Base-by-base conservation (phyloP, 2,329 filamentous ascomycete genomes). In the Hypoxylon sp. region DNA sequence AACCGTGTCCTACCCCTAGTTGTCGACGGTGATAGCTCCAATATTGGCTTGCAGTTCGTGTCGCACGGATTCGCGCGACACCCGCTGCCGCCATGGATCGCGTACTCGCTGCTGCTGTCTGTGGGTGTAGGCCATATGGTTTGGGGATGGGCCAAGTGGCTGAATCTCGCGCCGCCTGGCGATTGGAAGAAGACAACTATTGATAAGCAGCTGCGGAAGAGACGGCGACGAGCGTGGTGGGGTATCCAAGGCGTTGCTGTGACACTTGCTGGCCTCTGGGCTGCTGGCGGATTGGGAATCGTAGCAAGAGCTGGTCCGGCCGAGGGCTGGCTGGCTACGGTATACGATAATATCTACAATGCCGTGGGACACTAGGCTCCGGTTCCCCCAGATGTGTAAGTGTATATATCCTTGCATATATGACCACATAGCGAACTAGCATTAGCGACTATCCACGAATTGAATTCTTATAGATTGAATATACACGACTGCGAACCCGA, bases 141-240 rank as follows among this genome's bases (percentile, higher is more conserved):
- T 6, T 96, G 93, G 88, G 94, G 94, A 2, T 88, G 88, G 80
- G 92, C 93, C n/a, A 91, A 88, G 78, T 97, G 93, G 91, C 81
- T 94, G 64, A 88, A 88, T 0, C 82, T 86, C 48, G 84, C 89
- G 53, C 90, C 90, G 19, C 82, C 84, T 1, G 82, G 81, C 68
- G 85, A 78, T 73, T 87, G 77, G 81, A 81, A 72, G 76, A 79
- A 73, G 76, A 83, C 75, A 81, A 78, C 73, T 0, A 75, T 83
- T 6, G 86, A 88, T 67, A 86, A 81, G 74, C 81, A 78, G 73
- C 83, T 83, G 34, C 81, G 84, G 52, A 77, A 84, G 67, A 81
- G 82, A 63, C 85, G 86, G 75, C 88, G 89, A 75, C 85, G 88
- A 74, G 87, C 87, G 72, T 91, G 91, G 88, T 88, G 92, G 80